Evolutionary conservation across 306 rosid genomes (phyloP).

Genomic region (Luffa aegyptiaca): DNA sequence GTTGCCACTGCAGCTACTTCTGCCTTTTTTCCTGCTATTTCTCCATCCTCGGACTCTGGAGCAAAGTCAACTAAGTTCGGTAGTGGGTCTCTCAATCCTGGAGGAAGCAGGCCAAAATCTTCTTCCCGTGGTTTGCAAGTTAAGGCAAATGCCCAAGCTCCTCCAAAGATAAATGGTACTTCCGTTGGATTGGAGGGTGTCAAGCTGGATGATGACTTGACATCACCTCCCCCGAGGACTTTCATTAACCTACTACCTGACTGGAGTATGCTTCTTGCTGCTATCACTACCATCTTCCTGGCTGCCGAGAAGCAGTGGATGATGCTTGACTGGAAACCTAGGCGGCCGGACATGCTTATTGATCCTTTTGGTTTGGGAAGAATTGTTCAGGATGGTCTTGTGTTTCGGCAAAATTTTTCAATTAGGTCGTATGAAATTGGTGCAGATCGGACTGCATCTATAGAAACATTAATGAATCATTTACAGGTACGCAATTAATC

Average conservation of each 20-base stretch:
- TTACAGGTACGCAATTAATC: slow-evolving; percentile 50
- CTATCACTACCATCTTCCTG: slow-evolving; percentile 92
- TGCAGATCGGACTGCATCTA: slow-evolving; percentile 97
- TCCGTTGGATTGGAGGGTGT: slow-evolving; percentile 45
- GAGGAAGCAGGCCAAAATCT: slow-evolving; percentile 47
- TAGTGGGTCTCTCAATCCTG: slow-evolving; percentile 33
- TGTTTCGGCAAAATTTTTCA: slow-evolving; percentile 82
- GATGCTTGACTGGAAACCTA: slow-evolving; percentile 99
- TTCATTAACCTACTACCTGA: slow-evolving; percentile 95
- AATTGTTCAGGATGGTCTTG: slow-evolving; percentile 94
- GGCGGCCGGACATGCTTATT: slow-evolving; percentile 79
- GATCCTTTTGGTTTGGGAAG: slow-evolving; percentile 89
- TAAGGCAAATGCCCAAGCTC: slow-evolving; percentile 87
- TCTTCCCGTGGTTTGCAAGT: slow-evolving; percentile 56
- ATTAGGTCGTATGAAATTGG: slow-evolving; percentile 99
- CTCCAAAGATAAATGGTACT: slow-evolving; percentile 75
- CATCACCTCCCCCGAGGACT: slow-evolving; percentile 67
- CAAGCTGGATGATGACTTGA: slow-evolving; percentile 47
- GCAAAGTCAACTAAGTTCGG: slow-evolving; percentile 39
- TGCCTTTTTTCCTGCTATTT: slow-evolving; percentile 53
- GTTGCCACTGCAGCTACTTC: slow-evolving; percentile 84
- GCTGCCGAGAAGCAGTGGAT: slow-evolving; percentile 99
- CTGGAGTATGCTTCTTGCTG: slow-evolving; percentile 99
- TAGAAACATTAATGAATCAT: slow-evolving; percentile 96
- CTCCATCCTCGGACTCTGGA: slow-evolving; percentile 41